These are phyloP conservation scores for Hypoxylon sp. DNA, from an alignment of 2,329 filamentous ascomycete genomes.

Conservation along the genomic window DNA sequence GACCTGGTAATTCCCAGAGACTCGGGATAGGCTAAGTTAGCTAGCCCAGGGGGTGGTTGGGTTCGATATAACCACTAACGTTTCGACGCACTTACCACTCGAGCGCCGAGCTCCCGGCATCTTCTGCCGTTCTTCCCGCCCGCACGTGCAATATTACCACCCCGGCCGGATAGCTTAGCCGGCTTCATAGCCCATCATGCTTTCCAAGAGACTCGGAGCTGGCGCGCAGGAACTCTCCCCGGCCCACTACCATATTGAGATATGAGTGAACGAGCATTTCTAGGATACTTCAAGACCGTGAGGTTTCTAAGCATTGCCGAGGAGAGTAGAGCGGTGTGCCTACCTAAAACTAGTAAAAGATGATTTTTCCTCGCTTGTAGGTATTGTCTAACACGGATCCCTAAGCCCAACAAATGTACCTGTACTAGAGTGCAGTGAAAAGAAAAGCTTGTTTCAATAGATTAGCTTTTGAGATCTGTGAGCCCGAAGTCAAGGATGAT, in stretches of 20 bases:
- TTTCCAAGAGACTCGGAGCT: slow-evolving; percentile 20
- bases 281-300: not conserved
- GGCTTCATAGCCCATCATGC: slow-evolving; percentile 16
- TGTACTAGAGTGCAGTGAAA: slow-evolving; percentile 3
- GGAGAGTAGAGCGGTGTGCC: not conserved
- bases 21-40: slow-evolving; percentile 16
- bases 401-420: not conserved
- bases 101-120: slow-evolving; percentile 17
- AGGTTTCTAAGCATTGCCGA: slow-evolving; percentile 9
- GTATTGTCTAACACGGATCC: slow-evolving; percentile 15
- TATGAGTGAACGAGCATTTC: not conserved
- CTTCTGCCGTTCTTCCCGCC: slow-evolving; percentile 23
- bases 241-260: not conserved
- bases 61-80: slow-evolving; percentile 14
- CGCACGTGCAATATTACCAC: slow-evolving; percentile 14
- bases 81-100: slow-evolving; percentile 3
- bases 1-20: slow-evolving; percentile 21
- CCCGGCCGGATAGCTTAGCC: slow-evolving; percentile 18
- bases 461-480: slow-evolving; percentile 34
- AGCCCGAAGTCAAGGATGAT: slow-evolving; percentile 21
- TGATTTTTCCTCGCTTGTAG: slow-evolving; percentile 6
- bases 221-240: slow-evolving; percentile 3
- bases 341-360: not conserved
- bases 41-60: slow-evolving; percentile 7
- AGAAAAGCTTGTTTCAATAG: slow-evolving; percentile 9